These are phyloP conservation scores for Pilatotrama ljubarskyi DNA, from an alignment of 768 basidiomycete species.

Conservation along the genomic window DNA sequence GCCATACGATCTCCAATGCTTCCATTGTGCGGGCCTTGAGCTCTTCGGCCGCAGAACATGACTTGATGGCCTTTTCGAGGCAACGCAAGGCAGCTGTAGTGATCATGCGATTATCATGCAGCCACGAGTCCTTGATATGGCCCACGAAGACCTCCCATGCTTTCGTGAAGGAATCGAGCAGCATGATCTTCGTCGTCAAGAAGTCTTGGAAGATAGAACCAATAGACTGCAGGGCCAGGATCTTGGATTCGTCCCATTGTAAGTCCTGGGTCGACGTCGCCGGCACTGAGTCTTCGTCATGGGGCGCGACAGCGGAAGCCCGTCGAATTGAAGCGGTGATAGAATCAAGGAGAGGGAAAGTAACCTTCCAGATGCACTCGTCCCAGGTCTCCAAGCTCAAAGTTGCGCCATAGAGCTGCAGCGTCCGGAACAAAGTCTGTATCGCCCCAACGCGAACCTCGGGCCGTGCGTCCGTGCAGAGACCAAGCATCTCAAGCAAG, in stretches of 20 bases:
- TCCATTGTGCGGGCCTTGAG: conserved; percentile 43
- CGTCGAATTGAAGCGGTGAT: conserved; percentile 58
- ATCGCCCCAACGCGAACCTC: conserved; percentile 94
- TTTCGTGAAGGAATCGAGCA: conserved; percentile 63
- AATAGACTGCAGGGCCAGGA: conserved; percentile 79
- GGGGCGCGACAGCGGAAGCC: conserved; percentile 13
- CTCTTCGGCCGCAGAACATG: conserved; percentile 41
- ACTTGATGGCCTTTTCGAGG: conserved; percentile 75
- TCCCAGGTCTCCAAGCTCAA: conserved; percentile 85
- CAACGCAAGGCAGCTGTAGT: conserved; percentile 85
- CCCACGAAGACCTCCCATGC: conserved; percentile 77
- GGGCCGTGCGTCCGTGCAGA: conserved; percentile 79
- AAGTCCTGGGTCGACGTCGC: conserved; percentile 32
- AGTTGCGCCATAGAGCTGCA: conserved; percentile 90
- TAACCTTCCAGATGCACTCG: conserved; percentile 87
- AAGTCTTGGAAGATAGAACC: conserved; percentile 86
- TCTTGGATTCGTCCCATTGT: conserved; percentile 87
- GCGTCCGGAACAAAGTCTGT: conserved; percentile 90
- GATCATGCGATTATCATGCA: conserved; percentile 61
- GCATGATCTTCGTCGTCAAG: conserved; percentile 69
- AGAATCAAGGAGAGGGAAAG: conserved; percentile 82
- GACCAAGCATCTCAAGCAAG: conserved; percentile 75
- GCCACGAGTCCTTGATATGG: conserved; percentile 69
- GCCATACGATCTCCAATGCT: conserved; percentile 68
- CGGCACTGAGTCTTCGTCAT: conserved; percentile 14